Evolutionary conservation across 441 rosid species (phyloP).

Genomic region (Daphne laureola): DNA sequence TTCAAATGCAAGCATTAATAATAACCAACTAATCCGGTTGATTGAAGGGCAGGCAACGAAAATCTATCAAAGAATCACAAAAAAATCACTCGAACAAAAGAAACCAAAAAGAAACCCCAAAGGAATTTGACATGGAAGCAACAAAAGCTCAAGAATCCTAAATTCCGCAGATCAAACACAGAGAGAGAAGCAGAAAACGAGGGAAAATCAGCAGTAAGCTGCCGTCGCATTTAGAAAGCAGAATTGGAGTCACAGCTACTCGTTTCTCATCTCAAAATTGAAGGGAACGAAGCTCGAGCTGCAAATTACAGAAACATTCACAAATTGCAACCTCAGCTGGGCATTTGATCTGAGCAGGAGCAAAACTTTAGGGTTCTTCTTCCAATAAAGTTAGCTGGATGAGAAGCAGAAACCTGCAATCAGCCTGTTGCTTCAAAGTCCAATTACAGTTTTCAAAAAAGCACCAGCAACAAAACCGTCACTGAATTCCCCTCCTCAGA

Average conservation of each 20-base stretch:
- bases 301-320: conserved; percentile 12
- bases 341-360: conserved; percentile 25
- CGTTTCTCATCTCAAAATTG: conserved; percentile 11
- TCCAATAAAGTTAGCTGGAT: conserved; percentile 13
- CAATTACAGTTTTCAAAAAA: conserved; percentile 9
- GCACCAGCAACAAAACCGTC: not conserved
- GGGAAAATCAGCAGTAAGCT: not conserved
- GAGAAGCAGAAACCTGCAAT: conserved; percentile 9
- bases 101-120: conserved; percentile 7
- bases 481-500: conserved; percentile 7
- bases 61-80: not conserved
- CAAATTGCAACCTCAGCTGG: conserved; percentile 3
- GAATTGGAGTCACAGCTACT: conserved; percentile 8
- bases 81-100: not conserved
- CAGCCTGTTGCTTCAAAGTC: not conserved
- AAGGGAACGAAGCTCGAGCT: conserved; percentile 6
- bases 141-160: not conserved
- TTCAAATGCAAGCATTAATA: conserved; percentile 2
- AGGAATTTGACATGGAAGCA: not conserved
- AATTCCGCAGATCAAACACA: not conserved
- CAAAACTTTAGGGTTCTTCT: conserved; percentile 25
- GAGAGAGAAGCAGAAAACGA: not conserved
- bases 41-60: conserved; percentile 1
- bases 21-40: conserved; percentile 6
- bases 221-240: conserved; percentile 8